Evolutionary conservation across 306 rosid genomes (phyloP), one percentile per base, ranked within the genome.

Genomic region (Vigna angularis): DNA sequence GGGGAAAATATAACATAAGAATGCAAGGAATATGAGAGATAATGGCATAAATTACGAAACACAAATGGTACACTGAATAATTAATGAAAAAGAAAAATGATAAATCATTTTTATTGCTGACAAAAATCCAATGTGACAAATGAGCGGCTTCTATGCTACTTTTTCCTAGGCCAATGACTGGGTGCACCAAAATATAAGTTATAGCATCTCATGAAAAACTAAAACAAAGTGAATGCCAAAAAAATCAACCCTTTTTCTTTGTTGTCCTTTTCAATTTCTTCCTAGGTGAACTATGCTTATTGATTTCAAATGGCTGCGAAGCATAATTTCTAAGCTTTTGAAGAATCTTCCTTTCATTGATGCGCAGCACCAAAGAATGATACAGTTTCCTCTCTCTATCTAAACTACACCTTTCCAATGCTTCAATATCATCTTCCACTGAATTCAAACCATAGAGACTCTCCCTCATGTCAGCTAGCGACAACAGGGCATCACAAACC

Each of bases 281-380:
- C 81, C 76, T 76, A 8, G 18, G 28, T 17, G 87, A 81, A 74
- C 76, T 58, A 79, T 73, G 78, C 56, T 85, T 70, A 8, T 55
- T 58, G 55, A 5, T 20, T 82, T 80, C 55, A 76, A 52, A 70
- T 55, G 85, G 26, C 47, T 44, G 80, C 32, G 88, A 78, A 73
- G 89, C 96, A 81, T 80, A 89, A 44, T 56, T 62, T 84, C 90
- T 84, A 51, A 90, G 88, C 82, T 85, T 92, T 75, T 72, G 70
- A 77, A 94, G 90, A 74, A 94, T 87, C 79, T 34, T 86, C 83
- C 97, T 87, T 89, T 94, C 98, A 49, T 94, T 83, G 55, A 89
- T 83, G 9, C 89, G 88, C 73, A 92, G 87, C 83, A 85, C 62
- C 89, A 85, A 82, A 79, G 98, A 92, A 77, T 92, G 91, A 89